Conservation (phyloP, 768 basidiomycete genomes). For the Coprinopsis cinerea region DNA sequence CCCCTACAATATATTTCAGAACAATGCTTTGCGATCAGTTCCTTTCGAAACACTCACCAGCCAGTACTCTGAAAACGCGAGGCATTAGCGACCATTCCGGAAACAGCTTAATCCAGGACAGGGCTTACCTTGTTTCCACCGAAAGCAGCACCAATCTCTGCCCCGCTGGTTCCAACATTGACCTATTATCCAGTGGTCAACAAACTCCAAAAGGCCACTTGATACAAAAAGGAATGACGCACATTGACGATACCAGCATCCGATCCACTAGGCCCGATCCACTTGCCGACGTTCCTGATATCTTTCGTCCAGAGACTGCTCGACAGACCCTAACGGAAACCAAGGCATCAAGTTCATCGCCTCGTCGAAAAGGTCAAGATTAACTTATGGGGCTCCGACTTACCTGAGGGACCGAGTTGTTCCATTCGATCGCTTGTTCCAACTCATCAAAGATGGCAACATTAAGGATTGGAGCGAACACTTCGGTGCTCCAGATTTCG, state of each 20-base stretch:
- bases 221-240: conserved; percentile 23
- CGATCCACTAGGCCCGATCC: conserved; percentile 86
- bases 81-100: conserved; percentile 7
- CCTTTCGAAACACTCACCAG: conserved; percentile 45
- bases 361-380: conserved; percentile 9
- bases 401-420: conserved; percentile 82
- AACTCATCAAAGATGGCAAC: conserved; percentile 83
- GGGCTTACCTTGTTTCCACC: conserved; percentile 83
- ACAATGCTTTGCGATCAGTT: neutral
- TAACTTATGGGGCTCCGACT: conserved; percentile 11
- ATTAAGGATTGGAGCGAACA: conserved; percentile 86
- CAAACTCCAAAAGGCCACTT: conserved; percentile 13
- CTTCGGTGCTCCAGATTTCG: conserved; percentile 71
- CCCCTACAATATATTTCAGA: conserved; percentile 48
- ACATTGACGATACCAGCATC: conserved; percentile 94
- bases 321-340: conserved; percentile 66
- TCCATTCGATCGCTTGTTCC: conserved; percentile 83
- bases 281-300: conserved; percentile 78
- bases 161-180: conserved; percentile 55
- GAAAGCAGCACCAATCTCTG: conserved; percentile 75
- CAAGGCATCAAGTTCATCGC: conserved; percentile 9
- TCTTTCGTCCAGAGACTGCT: conserved; percentile 90
- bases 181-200: conserved; percentile 28
- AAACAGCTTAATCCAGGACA: conserved; percentile 10
- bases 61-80: conserved; percentile 60